Evolutionary conservation across 129 eudicot species (phyloP).

Genomic region (Chrysanthemum seticuspe): DNA sequence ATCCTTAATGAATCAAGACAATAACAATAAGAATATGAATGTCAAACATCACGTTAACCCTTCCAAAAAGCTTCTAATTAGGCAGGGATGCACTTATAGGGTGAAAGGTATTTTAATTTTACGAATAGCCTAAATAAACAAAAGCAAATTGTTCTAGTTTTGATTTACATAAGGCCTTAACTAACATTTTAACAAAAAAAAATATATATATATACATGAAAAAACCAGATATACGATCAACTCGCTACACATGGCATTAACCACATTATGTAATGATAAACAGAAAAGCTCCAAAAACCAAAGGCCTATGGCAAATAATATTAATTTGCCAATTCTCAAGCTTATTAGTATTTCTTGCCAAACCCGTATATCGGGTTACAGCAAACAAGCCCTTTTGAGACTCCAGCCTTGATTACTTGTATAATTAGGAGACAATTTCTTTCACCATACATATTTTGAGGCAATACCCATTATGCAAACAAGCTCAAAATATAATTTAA

Average conservation of each 20-base stretch:
- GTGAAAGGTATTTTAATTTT: too few species aligned
- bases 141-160: too few species aligned
- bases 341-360: conserved; percentile 47
- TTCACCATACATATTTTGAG: conserved; percentile 22
- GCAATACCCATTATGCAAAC: conserved; percentile 14
- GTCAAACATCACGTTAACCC: too few species aligned
- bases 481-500: background rate
- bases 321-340: conserved; percentile 55
- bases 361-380: conserved; percentile 24
- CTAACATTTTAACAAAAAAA: too few species aligned
- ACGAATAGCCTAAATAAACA: too few species aligned
- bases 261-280: conserved; percentile 20
- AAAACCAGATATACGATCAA: too few species aligned
- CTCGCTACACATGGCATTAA: background rate
- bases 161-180: too few species aligned
- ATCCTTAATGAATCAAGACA: too few species aligned
- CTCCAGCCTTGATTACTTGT: conserved; percentile 66
- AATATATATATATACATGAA: too few species aligned
- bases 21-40: too few species aligned
- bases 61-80: too few species aligned
- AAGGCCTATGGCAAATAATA: conserved; percentile 61
- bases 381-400: conserved; percentile 56
- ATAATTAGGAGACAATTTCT: conserved; percentile 36
- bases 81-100: too few species aligned
- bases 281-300: conserved; percentile 54